Conservation (phyloP, 106 monocot genomes). For the Agapanthus africanus region DNA sequence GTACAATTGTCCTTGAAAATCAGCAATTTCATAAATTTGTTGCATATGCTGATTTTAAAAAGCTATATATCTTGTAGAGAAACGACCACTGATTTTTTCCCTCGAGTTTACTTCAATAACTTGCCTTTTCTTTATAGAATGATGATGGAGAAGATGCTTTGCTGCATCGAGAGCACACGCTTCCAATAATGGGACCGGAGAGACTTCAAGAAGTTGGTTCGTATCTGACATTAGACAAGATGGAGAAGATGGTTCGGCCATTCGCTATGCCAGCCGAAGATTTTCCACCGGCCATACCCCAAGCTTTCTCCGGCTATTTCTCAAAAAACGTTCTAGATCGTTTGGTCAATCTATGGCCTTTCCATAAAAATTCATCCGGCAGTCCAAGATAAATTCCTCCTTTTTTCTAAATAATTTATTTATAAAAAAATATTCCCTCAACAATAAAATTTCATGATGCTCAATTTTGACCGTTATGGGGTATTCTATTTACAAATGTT, state of each 20-base stretch:
- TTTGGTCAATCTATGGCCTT: conserved; percentile 79
- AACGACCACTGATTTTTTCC: not conserved
- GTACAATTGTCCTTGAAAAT: too few relatives aligned
- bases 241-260: conserved; percentile 81
- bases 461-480: too few relatives aligned
- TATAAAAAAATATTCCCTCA: too few relatives aligned
- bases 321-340: conserved; percentile 68
- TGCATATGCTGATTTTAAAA: too few relatives aligned
- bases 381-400: too few relatives aligned
- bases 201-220: conserved; percentile 72
- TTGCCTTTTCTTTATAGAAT: conserved; percentile 38
- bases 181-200: conserved; percentile 93
- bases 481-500: too few relatives aligned
- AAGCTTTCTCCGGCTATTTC: conserved; percentile 64
- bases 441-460: too few relatives aligned
- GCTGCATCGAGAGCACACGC: conserved; percentile 85
- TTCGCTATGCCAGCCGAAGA: conserved; percentile 99
- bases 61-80: not conserved
- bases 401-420: too few relatives aligned
- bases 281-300: conserved; percentile 69
- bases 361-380: conserved; percentile 64
- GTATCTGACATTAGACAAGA: conserved; percentile 70
- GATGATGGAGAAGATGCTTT: conserved; percentile 41
- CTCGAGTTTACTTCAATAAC: not conserved
- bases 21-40: too few relatives aligned